Conservation (phyloP, 2,329 filamentous ascomycete species). For the Hymenoscyphus repandus region DNA sequence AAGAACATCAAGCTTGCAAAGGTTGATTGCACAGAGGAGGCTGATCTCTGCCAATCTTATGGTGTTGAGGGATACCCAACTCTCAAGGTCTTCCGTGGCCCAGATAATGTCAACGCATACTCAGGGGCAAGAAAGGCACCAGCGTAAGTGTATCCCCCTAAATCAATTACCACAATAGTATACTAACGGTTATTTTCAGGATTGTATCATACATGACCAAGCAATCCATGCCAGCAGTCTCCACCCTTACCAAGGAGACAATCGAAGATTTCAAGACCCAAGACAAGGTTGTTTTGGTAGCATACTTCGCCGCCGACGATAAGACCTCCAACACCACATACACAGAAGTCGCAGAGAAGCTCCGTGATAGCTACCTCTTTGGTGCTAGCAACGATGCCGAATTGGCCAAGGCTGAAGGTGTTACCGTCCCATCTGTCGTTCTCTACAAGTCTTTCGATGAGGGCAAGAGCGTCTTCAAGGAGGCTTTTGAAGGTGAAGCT, state of each 20-base stretch:
- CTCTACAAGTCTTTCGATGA: constrained; percentile 98
- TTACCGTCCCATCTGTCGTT: constrained; percentile 79
- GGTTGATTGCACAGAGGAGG: constrained; percentile 92
- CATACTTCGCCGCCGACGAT: constrained; percentile 74
- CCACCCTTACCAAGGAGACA: constrained; percentile 71
- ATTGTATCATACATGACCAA: constrained; percentile 93
- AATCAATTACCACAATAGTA: background rate
- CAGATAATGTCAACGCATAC: constrained; percentile 77
- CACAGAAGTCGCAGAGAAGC: constrained; percentile 59
- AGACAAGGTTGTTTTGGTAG: constrained; percentile 93
- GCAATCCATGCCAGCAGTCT: constrained; percentile 91
- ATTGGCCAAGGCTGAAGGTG: constrained; percentile 84
- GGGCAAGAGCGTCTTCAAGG: constrained; percentile 79
- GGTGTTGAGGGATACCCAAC: constrained; percentile 98
- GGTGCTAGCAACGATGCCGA: constrained; percentile 78
- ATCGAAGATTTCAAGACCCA: constrained; percentile 95
- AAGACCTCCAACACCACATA: constrained; percentile 87
- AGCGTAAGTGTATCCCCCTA: constrained; percentile 45
- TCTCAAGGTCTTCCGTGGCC: constrained; percentile 95
- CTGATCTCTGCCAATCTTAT: constrained; percentile 81
- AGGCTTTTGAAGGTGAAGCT: constrained; percentile 74
- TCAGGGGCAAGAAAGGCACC: constrained; percentile 83
- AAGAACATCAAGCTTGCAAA: constrained; percentile 83
- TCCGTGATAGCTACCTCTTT: constrained; percentile 90
- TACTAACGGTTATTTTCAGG: constrained; percentile 31